Conservation (phyloP, 768 basidiomycete genomes). For the Crepidotus variabilis region DNA sequence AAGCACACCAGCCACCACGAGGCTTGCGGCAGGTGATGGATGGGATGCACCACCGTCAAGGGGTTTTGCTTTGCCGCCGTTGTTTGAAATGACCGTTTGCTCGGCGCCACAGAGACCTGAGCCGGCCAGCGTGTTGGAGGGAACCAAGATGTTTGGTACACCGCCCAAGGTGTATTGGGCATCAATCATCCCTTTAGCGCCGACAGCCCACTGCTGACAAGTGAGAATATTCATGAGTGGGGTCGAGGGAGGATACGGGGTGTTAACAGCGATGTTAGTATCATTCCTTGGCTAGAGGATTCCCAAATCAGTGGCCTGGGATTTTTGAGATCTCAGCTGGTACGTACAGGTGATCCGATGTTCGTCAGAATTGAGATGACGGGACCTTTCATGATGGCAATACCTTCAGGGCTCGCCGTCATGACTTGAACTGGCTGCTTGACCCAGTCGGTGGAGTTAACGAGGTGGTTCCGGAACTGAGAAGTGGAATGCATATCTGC, state of each 20-base stretch:
- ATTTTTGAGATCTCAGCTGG: neutral
- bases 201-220: constrained; percentile 66
- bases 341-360: constrained; percentile 66
- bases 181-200: constrained; percentile 57
- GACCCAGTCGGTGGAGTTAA: constrained; percentile 53
- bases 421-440: constrained; percentile 49
- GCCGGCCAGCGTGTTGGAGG: constrained; percentile 28
- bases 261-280: constrained; percentile 52
- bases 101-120: constrained; percentile 35
- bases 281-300: constrained; percentile 49
- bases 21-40: neutral
- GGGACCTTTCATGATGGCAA: constrained; percentile 64
- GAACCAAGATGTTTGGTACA: constrained; percentile 52
- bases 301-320: neutral
- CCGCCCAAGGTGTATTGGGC: constrained; percentile 66
- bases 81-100: constrained; percentile 14
- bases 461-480: constrained; percentile 64
- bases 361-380: constrained; percentile 64
- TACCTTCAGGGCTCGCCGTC: constrained; percentile 41
- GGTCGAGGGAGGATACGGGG: constrained; percentile 45
- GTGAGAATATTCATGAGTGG: constrained; percentile 57
- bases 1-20: neutral
- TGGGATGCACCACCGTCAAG: constrained; percentile 8
- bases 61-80: constrained; percentile 18
- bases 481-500: neutral